Evolutionary conservation across 2,329 filamentous ascomycete species (phyloP), one percentile per base, ranked within the genome.

Genomic region (Aureobasidium sp.): DNA sequence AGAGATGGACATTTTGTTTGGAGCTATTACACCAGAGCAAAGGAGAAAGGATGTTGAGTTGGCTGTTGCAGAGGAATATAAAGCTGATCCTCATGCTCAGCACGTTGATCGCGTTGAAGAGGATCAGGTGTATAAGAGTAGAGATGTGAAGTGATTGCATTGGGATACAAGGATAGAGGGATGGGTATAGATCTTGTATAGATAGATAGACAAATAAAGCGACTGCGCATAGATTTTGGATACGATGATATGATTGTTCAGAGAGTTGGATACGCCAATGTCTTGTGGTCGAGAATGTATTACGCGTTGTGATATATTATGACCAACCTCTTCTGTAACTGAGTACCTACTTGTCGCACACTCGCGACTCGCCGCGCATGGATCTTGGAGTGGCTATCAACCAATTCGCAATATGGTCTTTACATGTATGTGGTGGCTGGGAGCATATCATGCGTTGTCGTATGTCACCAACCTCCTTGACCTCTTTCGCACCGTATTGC

Each of bases 31-130:
- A 5, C 67, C 66, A 1, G 70, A 71, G 40, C 68, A 71, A 51
- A 56, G 70, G n/a, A 66, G 64, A 4, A 60, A 69, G 48, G 71
- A 72, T 48, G 62, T 73, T 2, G 71, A 73, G 63, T 38, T 51
- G n/a, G 59, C 62, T 33, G 36, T 67, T 18, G 53, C 56, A 5
- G 65, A 66, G 25, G 58, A 66, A 16, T 50, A 56, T 9, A 65
- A 58, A 20, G 53, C 42, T 11, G 53, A 50, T 25, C 48, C 51
- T n/a, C 61, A 59, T 50, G 64, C 64, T 23, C 29, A 66, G n/a
- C 55, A 66, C 16, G 54, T 56, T 20, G 64, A 66, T 33, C 53
- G 53, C 33, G 27, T 56, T 43, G 58, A 50, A 7, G 33, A 61
- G 33, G 42, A 59, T 15, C 15, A 50, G 23, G 33, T 61, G 8